phyloP scores from a whole-genome alignment of 139 green algal species.

The Parachlorella kessleri region DNA sequence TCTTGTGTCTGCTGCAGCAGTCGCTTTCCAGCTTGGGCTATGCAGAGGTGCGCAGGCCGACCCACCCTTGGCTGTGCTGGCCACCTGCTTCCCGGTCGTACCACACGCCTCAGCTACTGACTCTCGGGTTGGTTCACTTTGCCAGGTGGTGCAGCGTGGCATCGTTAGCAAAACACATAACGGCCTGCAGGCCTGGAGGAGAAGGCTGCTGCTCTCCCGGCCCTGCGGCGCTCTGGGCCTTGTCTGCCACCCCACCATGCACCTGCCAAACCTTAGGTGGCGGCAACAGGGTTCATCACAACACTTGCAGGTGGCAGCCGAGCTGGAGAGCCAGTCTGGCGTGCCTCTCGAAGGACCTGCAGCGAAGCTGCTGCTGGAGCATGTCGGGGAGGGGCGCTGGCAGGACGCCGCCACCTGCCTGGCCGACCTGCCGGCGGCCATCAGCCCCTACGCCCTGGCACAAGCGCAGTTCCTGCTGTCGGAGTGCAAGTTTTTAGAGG shows the following conservation, averaged over 20 bases:
- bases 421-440: background rate
- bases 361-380: background rate
- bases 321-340: slow-evolving; percentile 12
- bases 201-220: background rate
- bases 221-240: background rate
- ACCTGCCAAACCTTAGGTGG: background rate
- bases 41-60: slow-evolving; percentile 9
- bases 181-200: background rate
- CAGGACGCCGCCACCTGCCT: background rate
- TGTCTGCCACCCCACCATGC: background rate
- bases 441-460: too few species aligned
- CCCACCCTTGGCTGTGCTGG: background rate
- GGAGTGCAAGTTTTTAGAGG: background rate
- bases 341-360: background rate
- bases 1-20: slow-evolving; percentile 74
- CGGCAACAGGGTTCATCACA: background rate
- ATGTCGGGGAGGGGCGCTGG: background rate
- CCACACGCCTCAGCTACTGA: background rate
- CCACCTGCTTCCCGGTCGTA: background rate
- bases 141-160: background rate
- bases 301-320: background rate
- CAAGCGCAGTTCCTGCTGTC: background rate
- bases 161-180: background rate
- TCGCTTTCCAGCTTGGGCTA: slow-evolving; percentile 67
- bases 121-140: background rate